Conservation (phyloP, 2,329 filamentous ascomycete genomes). For the Aspergillus sp. region DNA sequence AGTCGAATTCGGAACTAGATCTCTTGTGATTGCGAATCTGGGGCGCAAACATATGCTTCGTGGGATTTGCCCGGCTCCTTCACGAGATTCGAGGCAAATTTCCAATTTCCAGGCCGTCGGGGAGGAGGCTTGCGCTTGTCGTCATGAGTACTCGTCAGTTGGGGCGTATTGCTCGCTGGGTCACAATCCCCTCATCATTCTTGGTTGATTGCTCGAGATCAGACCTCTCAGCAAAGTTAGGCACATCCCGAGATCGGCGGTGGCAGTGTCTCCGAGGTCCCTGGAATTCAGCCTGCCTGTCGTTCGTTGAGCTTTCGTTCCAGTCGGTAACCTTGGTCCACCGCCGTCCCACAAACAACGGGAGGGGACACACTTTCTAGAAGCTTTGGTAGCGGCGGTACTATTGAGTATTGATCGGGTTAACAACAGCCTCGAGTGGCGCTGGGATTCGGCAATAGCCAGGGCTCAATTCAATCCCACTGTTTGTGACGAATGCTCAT, state of each 20-base stretch:
- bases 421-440: not conserved
- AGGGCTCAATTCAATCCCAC: not conserved
- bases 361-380: slow-evolving; percentile 3
- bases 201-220: slow-evolving; percentile 13
- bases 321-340: slow-evolving; percentile 10
- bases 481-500: not conserved
- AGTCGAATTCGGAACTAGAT: not conserved
- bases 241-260: slow-evolving; percentile 30
- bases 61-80: not conserved
- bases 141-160: not conserved
- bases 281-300: slow-evolving; percentile 13
- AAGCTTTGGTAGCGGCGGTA: not conserved
- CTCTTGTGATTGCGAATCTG: not conserved
- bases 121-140: not conserved
- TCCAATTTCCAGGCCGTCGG: not conserved
- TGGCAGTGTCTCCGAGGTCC: slow-evolving; percentile 22
- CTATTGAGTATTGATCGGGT: not conserved
- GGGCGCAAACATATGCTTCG: not conserved
- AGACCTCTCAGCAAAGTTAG: slow-evolving; percentile 20
- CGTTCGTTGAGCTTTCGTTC: not conserved
- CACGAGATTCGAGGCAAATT: not conserved
- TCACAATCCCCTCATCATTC: not conserved
- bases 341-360: slow-evolving; percentile 6
- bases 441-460: not conserved
- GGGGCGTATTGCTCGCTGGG: not conserved